A percentile compares a stretch with the other conserved stretches of the same genome.
Evolutionary conservation across 2,329 filamentous ascomycete species (phyloP).

Genomic region (Phaeoacremonium minimum): DNA sequence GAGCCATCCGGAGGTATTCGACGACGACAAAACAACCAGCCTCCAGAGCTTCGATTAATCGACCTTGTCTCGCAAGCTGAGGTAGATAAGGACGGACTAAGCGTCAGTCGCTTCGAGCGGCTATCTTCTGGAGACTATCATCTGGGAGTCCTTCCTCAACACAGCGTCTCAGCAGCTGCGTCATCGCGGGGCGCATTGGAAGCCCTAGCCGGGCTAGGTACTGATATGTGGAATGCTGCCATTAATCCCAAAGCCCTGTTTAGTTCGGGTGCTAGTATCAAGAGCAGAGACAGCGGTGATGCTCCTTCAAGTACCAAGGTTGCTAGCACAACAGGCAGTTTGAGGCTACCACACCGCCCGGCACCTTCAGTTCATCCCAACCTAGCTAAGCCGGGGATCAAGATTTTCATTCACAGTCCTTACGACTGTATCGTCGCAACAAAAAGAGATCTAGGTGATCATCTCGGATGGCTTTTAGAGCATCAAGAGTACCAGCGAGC

Average conservation of each 20-base stretch:
- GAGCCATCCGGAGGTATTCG: slow-evolving; percentile 62
- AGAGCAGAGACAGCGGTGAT: slow-evolving; percentile 57
- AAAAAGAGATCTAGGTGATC: slow-evolving; percentile 80
- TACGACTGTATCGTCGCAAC: slow-evolving; percentile 95
- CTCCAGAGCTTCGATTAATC: slow-evolving; percentile 86
- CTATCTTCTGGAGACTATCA: slow-evolving; percentile 91
- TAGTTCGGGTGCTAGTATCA: slow-evolving; percentile 77
- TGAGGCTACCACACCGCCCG: slow-evolving; percentile 13
- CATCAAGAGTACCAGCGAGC: slow-evolving; percentile 77
- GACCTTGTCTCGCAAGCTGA: slow-evolving; percentile 84
- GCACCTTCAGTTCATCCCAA: slow-evolving; percentile 44
- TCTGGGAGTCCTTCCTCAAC: slow-evolving; percentile 71
- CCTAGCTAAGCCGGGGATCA: slow-evolving; percentile 49
- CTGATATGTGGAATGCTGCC: slow-evolving; percentile 85
- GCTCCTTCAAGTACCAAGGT: slow-evolving; percentile 46
- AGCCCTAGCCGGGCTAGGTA: slow-evolving; percentile 65
- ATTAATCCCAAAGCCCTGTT: slow-evolving; percentile 85
- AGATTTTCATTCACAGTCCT: slow-evolving; percentile 93
- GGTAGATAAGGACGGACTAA: slow-evolving; percentile 80
- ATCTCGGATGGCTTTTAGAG: slow-evolving; percentile 80
- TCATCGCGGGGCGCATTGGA: slow-evolving; percentile 73
- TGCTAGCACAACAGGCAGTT: slow-evolving; percentile 30
- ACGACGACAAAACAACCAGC: slow-evolving; percentile 72
- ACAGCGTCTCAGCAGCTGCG: slow-evolving; percentile 58
- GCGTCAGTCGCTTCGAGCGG: slow-evolving; percentile 80